A percentile compares a stretch with the other conserved stretches of the same genome.
Conservation (phyloP, 163 green algal species). For the Scenedesmus sp. region DNA sequence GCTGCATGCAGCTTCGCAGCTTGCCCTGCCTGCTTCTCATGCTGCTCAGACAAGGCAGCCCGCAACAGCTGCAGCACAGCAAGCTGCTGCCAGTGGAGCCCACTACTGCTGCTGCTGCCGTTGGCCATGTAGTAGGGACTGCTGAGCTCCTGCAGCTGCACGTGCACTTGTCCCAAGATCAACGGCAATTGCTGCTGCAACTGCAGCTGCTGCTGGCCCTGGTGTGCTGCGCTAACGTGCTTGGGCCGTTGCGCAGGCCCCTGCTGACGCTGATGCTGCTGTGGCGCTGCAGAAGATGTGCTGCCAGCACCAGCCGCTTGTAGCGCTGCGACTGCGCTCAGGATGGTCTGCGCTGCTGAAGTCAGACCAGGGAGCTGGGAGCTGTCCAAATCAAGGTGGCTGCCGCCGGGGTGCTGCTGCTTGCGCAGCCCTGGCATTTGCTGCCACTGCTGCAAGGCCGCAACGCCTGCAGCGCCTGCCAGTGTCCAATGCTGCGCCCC, state of each 20-base stretch:
- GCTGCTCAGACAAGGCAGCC: background rate
- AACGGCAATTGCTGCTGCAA: background rate
- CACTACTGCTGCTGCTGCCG: slow-evolving; percentile 10
- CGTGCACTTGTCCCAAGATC: background rate
- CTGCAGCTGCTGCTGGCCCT: slow-evolving; percentile 2
- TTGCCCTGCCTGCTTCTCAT: background rate
- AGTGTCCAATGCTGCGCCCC: background rate
- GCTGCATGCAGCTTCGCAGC: background rate
- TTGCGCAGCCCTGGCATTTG: background rate
- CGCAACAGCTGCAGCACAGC: slow-evolving; percentile 21
- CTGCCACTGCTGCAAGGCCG: slow-evolving; percentile 15
- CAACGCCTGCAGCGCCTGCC: background rate
- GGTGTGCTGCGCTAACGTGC: background rate
- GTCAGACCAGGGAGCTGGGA: slow-evolving; percentile 10
- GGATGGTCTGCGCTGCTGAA: background rate
- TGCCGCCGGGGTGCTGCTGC: background rate
- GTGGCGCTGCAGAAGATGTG: background rate
- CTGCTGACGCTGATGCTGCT: background rate
- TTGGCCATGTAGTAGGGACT: background rate
- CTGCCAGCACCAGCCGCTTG: background rate
- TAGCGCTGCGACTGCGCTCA: background rate
- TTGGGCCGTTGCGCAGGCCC: background rate
- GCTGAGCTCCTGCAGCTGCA: background rate
- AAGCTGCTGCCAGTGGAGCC: background rate
- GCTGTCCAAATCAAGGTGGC: background rate